Evolutionary conservation across 2,329 filamentous ascomycete genomes (phyloP), one percentile per base, ranked within the genome.

Genomic region (Arthrinium puccinioides): DNA sequence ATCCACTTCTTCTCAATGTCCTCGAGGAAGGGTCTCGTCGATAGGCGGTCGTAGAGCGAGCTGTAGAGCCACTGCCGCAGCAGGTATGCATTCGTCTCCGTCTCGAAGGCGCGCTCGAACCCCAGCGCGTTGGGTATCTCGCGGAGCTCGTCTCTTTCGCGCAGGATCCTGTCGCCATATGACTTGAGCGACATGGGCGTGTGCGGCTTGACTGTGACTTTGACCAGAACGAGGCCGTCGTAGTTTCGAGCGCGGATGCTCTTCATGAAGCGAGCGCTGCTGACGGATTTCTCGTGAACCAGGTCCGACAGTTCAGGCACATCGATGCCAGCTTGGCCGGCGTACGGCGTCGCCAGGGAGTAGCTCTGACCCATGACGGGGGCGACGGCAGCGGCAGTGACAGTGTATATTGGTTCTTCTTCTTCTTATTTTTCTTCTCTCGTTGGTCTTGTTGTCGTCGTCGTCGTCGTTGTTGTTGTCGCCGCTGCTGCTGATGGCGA

Each of bases 1-100:
- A 98, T 75, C 92, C 92, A 98, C 66, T 94, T 96, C 72, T 96
- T 97, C 62, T 98, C 92, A 47, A 98, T 92, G 47, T 94, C 87
- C 61, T 98, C 94, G 9, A 97, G 70, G 51, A 98, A 98, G 0
- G 92, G 94, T 7, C 94, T 80, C 8, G 92, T 98, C 62, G 92
- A 94, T 61, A 98, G 79, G 37, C 92, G 85, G 64, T 98, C 92
- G 64, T 98, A 98, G 5, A 98, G 74, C 18, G 92, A 97, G 68
- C 85, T 96, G 63, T 97, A 92, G 43, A 97, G 80, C 57, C 86
- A 97, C 62, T 97, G 94, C 36, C 92, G 84, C 40, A 96, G 87
- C 15, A 98, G 76, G 56, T 94, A 95, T 32, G 89, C 92, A 55
- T 89, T 89, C 29, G 82, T 89, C 44, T 86, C 82, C 10, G 89